Evolutionary conservation across 768 basidiomycete species (phyloP).

Genomic region (Russula earlei): DNA sequence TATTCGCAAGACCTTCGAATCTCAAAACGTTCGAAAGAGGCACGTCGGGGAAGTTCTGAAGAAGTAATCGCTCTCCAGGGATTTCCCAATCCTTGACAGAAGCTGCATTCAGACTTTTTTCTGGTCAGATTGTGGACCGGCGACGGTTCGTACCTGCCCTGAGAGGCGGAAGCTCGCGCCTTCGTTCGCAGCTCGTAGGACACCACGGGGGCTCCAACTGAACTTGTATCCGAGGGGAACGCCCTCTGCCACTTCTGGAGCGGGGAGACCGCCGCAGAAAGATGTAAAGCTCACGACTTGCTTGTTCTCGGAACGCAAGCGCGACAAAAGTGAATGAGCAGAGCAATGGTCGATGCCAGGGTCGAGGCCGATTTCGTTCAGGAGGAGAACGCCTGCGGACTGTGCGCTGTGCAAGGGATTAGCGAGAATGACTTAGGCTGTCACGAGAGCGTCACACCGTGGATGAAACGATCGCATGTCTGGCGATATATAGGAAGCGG

Average conservation of each 20-base stretch:
- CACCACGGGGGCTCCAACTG: conserved; percentile 87
- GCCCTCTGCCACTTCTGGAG: conserved; percentile 47
- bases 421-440: background rate
- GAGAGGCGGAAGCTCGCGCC: conserved; percentile 54
- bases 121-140: background rate
- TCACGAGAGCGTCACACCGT: conserved; percentile 33
- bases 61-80: conserved; percentile 44
- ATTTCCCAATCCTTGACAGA: conserved; percentile 38
- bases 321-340: conserved; percentile 58
- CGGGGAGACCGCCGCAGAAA: conserved; percentile 89
- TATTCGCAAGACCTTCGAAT: conserved; percentile 81
- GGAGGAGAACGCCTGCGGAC: conserved; percentile 53
- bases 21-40: conserved; percentile 51
- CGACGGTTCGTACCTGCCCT: conserved; percentile 34
- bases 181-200: conserved; percentile 72
- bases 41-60: conserved; percentile 52
- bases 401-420: conserved; percentile 40
- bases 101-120: background rate
- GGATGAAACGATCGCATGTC: conserved; percentile 61
- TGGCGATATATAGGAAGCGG: conserved; percentile 82
- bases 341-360: conserved; percentile 88
- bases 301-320: conserved; percentile 42
- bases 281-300: conserved; percentile 66
- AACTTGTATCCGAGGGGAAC: conserved; percentile 86
- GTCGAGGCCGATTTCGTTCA: conserved; percentile 88